phyloP scores from a whole-genome alignment of 495 filamentous ascomycete genomes.

The Talaromyces adpressus region DNA sequence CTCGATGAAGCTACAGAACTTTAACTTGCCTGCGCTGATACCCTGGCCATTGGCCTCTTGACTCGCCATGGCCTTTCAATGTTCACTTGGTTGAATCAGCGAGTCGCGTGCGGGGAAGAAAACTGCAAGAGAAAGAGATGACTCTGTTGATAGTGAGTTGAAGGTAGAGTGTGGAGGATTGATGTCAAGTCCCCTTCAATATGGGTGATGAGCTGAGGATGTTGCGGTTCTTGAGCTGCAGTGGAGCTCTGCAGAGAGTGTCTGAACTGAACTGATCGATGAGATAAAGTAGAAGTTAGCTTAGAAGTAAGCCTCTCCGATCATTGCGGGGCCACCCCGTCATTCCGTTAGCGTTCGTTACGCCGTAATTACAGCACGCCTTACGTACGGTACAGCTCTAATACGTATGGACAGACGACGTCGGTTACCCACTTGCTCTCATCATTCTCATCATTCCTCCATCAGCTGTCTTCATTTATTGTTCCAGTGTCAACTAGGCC shows the following conservation, averaged over 20 bases:
- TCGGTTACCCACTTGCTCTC: neutral
- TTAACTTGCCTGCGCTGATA: conserved; percentile 45
- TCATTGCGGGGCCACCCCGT: neutral
- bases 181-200: neutral
- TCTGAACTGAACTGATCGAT: neutral
- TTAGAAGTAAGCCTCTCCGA: neutral
- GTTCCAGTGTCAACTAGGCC: neutral
- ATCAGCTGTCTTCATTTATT: neutral
- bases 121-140: neutral
- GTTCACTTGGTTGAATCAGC: neutral
- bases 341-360: neutral
- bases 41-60: conserved; percentile 23
- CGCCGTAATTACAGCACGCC: neutral
- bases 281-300: neutral
- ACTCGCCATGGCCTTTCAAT: neutral
- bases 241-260: too few relatives aligned
- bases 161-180: neutral
- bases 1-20: neutral
- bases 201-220: neutral
- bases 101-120: neutral
- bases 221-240: too few relatives aligned
- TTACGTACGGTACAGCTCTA: neutral
- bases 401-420: too few relatives aligned
- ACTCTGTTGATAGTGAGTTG: neutral
- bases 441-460: neutral